Conservation (phyloP, 2,329 filamentous ascomycete genomes). For the Talaromyces piceae region DNA sequence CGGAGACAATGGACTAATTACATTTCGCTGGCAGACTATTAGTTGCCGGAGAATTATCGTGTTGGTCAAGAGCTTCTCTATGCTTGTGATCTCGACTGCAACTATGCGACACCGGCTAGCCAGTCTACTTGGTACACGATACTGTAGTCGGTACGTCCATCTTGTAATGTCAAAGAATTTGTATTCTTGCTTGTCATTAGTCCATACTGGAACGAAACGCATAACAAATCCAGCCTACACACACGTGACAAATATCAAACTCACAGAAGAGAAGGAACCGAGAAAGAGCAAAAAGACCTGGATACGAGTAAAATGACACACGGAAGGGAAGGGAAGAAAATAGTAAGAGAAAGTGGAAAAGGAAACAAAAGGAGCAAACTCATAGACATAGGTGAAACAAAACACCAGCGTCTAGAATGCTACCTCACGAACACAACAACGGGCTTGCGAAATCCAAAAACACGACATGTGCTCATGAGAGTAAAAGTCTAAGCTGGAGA, state of each 20-base stretch:
- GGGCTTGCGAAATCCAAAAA: neutral
- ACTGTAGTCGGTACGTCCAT: neutral
- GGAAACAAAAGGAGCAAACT: neutral
- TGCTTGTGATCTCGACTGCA: neutral
- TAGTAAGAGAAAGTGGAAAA: no score
- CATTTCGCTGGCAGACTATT: no score
- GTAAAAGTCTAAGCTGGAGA: neutral
- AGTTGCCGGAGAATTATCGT: neutral
- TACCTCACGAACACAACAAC: neutral
- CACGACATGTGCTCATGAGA: neutral
- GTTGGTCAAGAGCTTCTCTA: neutral
- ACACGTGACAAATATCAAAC: slow-evolving; percentile 11
- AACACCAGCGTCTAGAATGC: neutral
- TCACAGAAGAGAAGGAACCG: neutral
- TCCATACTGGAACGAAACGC: slow-evolving; percentile 20
- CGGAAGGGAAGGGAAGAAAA: neutral
- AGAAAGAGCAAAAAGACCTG: slow-evolving; percentile 5
- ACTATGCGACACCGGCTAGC: neutral
- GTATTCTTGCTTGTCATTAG: slow-evolving; percentile 28
- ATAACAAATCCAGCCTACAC: slow-evolving; percentile 10
- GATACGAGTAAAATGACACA: slow-evolving; percentile 12
- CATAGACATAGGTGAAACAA: neutral
- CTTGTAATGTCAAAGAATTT: slow-evolving; percentile 2
- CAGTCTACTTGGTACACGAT: neutral
- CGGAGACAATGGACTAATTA: no score